Conservation (phyloP, 2,329 filamentous ascomycete species). For the Orbilia javanica region DNA sequence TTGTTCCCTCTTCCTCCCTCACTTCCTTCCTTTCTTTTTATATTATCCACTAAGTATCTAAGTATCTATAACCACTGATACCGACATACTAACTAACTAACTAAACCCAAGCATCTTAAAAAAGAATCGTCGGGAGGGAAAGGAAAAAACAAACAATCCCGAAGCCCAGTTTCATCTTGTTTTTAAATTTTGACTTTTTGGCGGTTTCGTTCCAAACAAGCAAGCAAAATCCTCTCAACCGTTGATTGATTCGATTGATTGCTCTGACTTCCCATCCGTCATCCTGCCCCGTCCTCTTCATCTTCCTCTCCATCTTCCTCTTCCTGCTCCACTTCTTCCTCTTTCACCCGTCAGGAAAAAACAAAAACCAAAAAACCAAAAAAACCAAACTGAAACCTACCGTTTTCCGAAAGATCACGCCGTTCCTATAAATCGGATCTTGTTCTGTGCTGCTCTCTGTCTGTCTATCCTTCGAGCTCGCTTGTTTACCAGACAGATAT, state of each 20-base stretch:
- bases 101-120: too few species aligned
- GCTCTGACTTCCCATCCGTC: background rate
- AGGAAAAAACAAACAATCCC: background rate
- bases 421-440: background rate
- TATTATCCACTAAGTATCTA: background rate
- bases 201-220: background rate
- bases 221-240: conserved; percentile 2
- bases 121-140: too few species aligned
- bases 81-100: too few species aligned
- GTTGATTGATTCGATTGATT: background rate
- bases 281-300: too few species aligned
- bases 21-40: background rate
- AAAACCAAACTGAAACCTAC: background rate
- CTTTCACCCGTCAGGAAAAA: background rate
- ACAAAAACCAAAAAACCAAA: background rate
- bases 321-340: too few species aligned
- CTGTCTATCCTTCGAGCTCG: background rate
- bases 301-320: too few species aligned
- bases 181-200: background rate
- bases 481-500: background rate
- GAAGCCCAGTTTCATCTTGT: background rate
- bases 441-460: background rate
- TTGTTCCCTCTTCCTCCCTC: too few species aligned
- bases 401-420: too few species aligned
- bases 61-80: background rate